phyloP scores from a whole-genome alignment of 768 basidiomycete genomes.

The Infundibulicybe gibba region DNA sequence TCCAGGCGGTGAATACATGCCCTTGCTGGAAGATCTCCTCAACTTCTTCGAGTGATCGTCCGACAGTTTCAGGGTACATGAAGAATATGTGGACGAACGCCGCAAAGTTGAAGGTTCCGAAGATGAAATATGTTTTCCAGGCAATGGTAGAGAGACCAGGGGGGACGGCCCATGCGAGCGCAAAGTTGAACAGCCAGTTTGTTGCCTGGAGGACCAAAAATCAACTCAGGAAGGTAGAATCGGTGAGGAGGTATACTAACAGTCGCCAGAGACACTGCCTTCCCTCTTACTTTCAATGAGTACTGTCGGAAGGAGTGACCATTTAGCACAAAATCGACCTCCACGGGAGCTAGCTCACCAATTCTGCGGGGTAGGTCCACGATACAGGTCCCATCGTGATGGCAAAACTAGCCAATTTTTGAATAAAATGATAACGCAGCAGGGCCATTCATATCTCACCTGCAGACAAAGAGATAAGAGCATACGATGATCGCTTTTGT shows the following conservation, averaged over 20 bases:
- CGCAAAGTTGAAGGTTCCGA: slow-evolving; percentile 73
- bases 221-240: slow-evolving; percentile 8
- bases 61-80: slow-evolving; percentile 79
- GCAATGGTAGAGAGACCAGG: slow-evolving; percentile 65
- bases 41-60: slow-evolving; percentile 72
- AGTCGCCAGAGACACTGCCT: slow-evolving; percentile 50
- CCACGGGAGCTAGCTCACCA: slow-evolving; percentile 23
- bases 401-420: slow-evolving; percentile 43
- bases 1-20: slow-evolving; percentile 70
- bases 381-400: slow-evolving; percentile 75
- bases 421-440: neutral
- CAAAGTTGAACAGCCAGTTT: slow-evolving; percentile 72
- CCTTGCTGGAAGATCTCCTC: slow-evolving; percentile 75
- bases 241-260: slow-evolving; percentile 14
- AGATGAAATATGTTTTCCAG: slow-evolving; percentile 76
- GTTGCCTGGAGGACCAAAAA: slow-evolving; percentile 40
- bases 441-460: slow-evolving; percentile 11
- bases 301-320: slow-evolving; percentile 23
- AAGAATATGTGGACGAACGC: slow-evolving; percentile 71
- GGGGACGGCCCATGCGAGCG: slow-evolving; percentile 73
- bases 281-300: slow-evolving; percentile 64
- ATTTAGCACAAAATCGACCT: neutral
- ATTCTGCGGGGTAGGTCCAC: slow-evolving; percentile 72
- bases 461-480: slow-evolving; percentile 75
- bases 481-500: slow-evolving; percentile 75